Base-by-base conservation (phyloP, 805 yeast species). In the Teunomyces funiuensis region DNA sequence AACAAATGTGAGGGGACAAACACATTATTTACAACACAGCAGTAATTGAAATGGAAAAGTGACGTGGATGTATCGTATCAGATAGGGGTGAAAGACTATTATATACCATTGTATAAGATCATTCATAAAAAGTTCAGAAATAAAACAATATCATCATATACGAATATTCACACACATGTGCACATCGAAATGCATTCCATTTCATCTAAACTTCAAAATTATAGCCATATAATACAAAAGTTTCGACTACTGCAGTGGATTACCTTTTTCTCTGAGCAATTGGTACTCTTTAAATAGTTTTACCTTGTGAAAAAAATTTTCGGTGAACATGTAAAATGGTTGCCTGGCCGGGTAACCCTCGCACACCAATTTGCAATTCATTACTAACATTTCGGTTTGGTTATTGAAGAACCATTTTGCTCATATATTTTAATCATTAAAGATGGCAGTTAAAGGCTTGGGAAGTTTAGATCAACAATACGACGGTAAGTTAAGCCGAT, bases 41-140 rank as follows among this genome's bases (percentile, higher is more conserved):
- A n/a, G n/a, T n/a, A n/a, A n/a, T n/a, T n/a, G n/a, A n/a, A n/a
- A n/a, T n/a, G n/a, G n/a, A n/a, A n/a, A n/a, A n/a, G n/a, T n/a
- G n/a, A n/a, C n/a, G n/a, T n/a, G n/a, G 25, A 22, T 31, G 18
- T 23, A 31, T 31, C 34, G 13, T 31, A 53, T 85, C 93, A 85
- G 95, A 85, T 85, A 85, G 95, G 95, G 87, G 95, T 87, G 91
- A 85, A 85, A 85, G 93, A 85, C 88, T 71, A 69, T 39, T 45
- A 30, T 39, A 33, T 41, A 39, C 41, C 34, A 31, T 31, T 31
- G 34, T 31, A 31, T 31, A 25, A 31, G 13, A 31, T 28, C 43
- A n/a, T 36, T 43, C 46, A 43, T 39, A 13, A 20, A 15, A 14
- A 28, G 15, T 36, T 37, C 26, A 18, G n/a, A 33, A 18, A 18